Percentiles rank a stretch among this genome's conserved stretches.
Evolutionary conservation across 345 rosid genomes (phyloP).

Genomic region (Dimocarpus longan): DNA sequence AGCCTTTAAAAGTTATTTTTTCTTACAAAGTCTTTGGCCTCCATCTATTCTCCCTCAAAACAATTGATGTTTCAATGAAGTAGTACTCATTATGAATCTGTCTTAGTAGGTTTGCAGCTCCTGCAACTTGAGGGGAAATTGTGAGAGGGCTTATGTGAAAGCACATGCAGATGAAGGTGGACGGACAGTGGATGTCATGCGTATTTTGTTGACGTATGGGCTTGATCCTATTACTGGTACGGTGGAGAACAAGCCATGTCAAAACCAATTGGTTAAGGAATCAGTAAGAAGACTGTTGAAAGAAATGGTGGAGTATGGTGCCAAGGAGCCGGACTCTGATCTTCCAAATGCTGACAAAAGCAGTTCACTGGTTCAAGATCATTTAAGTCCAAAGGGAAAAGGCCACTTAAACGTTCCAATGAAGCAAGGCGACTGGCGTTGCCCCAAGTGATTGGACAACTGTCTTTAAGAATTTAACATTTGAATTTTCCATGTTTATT

Average conservation of each 20-base stretch:
- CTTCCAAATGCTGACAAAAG: constrained; percentile 20
- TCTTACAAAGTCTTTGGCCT: not conserved
- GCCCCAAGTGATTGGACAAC: constrained; percentile 59
- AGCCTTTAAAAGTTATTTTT: not conserved
- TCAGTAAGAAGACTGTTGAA: constrained; percentile 68
- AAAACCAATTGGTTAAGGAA: constrained; percentile 61
- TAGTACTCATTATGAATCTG: constrained; percentile 1
- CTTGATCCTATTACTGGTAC: constrained; percentile 50
- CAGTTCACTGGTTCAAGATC: constrained; percentile 9
- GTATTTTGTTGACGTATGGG: constrained; percentile 68
- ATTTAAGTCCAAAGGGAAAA: not conserved
- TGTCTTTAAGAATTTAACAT: not conserved
- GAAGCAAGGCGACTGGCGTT: constrained; percentile 21
- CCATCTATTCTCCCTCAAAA: not conserved
- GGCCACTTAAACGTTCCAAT: not conserved
- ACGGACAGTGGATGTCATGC: constrained; percentile 84
- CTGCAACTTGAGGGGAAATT: constrained; percentile 82
- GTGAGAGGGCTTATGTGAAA: constrained; percentile 81
- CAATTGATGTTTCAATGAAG: not conserved
- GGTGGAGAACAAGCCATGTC: constrained; percentile 62
- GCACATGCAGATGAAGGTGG: constrained; percentile 67
- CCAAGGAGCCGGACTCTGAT: constrained; percentile 36
- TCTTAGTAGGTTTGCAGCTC: constrained; percentile 78
- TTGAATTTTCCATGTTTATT: constrained; percentile 2
- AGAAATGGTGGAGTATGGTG: constrained; percentile 55